Evolutionary conservation across 164 flowering plant species (phyloP).

Genomic region (Malania oleifera): DNA sequence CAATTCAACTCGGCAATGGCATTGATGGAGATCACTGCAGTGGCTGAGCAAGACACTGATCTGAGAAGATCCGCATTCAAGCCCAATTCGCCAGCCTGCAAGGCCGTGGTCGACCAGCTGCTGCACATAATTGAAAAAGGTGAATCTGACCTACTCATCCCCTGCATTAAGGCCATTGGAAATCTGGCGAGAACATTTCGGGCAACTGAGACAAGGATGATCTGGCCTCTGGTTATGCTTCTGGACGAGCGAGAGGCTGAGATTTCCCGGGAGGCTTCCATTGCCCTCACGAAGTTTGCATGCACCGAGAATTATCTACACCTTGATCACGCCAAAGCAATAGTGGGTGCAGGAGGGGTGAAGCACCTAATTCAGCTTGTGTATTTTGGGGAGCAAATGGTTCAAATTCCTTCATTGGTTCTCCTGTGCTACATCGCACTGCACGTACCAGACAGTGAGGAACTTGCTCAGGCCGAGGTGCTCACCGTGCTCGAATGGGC

Average conservation of each 20-base stretch:
- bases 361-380: slow-evolving; percentile 47
- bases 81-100: slow-evolving; percentile 52
- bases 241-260: slow-evolving; percentile 50
- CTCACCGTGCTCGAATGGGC: slow-evolving; percentile 55
- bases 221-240: slow-evolving; percentile 43
- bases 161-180: slow-evolving; percentile 48
- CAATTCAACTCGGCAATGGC: slow-evolving; percentile 55
- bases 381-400: slow-evolving; percentile 45
- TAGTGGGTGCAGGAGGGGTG: slow-evolving; percentile 43
- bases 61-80: slow-evolving; percentile 54
- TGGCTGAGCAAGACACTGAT: slow-evolving; percentile 48
- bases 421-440: slow-evolving; percentile 41
- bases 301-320: slow-evolving; percentile 42
- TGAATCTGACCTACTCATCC: slow-evolving; percentile 37
- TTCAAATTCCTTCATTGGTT: slow-evolving; percentile 26
- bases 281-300: slow-evolving; percentile 50
- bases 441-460: slow-evolving; percentile 50
- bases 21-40: slow-evolving; percentile 54
- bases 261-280: slow-evolving; percentile 33
- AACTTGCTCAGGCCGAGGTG: slow-evolving; percentile 42
- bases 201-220: slow-evolving; percentile 54
- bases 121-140: slow-evolving; percentile 32
- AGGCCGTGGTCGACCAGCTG: slow-evolving; percentile 50
- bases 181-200: slow-evolving; percentile 51
- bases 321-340: slow-evolving; percentile 46